Evolutionary conservation across 768 basidiomycete genomes (phyloP).

Genomic region (Leccinum longicurvipes): DNA sequence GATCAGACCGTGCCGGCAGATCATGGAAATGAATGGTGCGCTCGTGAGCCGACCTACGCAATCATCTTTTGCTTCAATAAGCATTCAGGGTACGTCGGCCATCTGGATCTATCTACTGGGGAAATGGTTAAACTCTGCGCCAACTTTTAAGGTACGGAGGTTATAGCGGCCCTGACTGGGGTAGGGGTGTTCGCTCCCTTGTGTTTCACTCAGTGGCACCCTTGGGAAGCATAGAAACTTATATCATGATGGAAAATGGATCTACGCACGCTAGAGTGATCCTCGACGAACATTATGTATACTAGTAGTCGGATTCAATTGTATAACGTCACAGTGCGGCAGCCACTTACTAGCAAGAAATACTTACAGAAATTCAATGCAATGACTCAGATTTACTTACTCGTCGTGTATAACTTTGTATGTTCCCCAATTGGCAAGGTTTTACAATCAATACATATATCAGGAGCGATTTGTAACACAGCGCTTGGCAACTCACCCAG

Average conservation of each 20-base stretch:
- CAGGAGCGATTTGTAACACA: too few relatives aligned
- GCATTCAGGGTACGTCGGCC: constrained; percentile 57
- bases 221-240: constrained; percentile 48
- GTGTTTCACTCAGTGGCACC: constrained; percentile 52
- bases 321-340: neutral
- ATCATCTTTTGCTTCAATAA: constrained; percentile 75
- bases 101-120: neutral
- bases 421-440: too few relatives aligned
- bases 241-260: constrained; percentile 63
- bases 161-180: constrained; percentile 50
- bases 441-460: neutral
- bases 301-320: neutral
- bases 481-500: too few relatives aligned
- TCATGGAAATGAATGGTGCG: constrained; percentile 81
- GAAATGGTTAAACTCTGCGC: neutral
- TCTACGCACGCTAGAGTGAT: constrained; percentile 51
- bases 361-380: too few relatives aligned
- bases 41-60: constrained; percentile 56
- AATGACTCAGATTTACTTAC: too few relatives aligned
- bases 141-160: constrained; percentile 64
- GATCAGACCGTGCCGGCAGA: constrained; percentile 40
- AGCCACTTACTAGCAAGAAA: too few relatives aligned
- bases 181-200: constrained; percentile 62
- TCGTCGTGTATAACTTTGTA: too few relatives aligned
- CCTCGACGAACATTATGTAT: constrained; percentile 42